These are phyloP conservation scores for Rhizophagus clarus DNA, from an alignment of 192 early-diverging fungal species.

Conservation along the genomic window DNA sequence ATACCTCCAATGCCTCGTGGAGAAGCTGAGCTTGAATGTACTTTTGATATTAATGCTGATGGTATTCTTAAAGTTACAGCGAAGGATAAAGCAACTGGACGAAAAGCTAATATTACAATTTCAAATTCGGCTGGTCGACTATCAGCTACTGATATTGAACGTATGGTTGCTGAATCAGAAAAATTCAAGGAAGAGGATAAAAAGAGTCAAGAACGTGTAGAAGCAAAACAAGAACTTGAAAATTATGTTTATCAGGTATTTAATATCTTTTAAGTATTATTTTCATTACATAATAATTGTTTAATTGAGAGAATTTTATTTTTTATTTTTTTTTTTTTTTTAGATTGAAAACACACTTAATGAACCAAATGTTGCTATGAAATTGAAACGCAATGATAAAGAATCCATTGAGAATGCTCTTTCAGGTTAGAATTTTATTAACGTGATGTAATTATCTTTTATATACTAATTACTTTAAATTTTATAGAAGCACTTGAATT, in stretches of 20 bases:
- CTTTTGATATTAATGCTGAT: constrained; percentile 85
- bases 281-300: not conserved
- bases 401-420: constrained; percentile 74
- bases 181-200: constrained; percentile 81
- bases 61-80: constrained; percentile 91
- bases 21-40: constrained; percentile 77
- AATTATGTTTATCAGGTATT: constrained; percentile 67
- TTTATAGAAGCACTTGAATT: constrained; percentile 66
- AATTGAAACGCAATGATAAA: constrained; percentile 72
- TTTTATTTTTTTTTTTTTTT: too few species aligned
- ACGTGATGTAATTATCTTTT: too few species aligned
- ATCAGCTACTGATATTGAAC: constrained; percentile 88
- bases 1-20: constrained; percentile 80
- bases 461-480: not conserved
- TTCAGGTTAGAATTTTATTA: not conserved
- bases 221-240: constrained; percentile 84
- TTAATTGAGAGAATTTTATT: not conserved
- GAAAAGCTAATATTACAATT: constrained; percentile 92
- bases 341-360: constrained; percentile 63
- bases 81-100: constrained; percentile 89
- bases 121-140: constrained; percentile 92
- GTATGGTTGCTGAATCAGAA: constrained; percentile 91
- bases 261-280: not conserved
- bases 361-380: constrained; percentile 73
- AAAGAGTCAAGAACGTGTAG: constrained; percentile 67